Percentiles rank a stretch among this genome's conserved stretches.
Evolutionary conservation across 2,329 filamentous ascomycete species (phyloP).

Genomic region (Calonectria henricotiae): DNA sequence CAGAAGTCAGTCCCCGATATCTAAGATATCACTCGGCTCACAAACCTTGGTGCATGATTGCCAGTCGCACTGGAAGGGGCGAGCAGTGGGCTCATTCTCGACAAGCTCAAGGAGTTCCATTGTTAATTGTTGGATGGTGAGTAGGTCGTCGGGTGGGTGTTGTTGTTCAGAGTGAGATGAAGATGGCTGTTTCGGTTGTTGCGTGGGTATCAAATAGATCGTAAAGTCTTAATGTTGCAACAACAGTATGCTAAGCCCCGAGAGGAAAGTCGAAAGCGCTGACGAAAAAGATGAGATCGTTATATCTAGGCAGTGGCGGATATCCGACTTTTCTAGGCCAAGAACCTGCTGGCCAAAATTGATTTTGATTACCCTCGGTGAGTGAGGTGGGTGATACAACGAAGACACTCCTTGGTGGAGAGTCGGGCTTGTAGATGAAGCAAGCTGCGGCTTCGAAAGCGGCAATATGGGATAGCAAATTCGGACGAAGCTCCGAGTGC

Average conservation of each 20-base stretch:
- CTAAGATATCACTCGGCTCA: not conserved
- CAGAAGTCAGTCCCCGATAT: slow-evolving; percentile 36
- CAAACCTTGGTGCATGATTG: slow-evolving; percentile 73
- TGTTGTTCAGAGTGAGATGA: not conserved
- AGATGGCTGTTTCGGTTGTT: not conserved
- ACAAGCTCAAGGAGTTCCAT: slow-evolving; percentile 78
- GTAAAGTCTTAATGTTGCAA: slow-evolving; percentile 9
- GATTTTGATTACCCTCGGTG: slow-evolving; percentile 23
- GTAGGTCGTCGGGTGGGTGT: not conserved
- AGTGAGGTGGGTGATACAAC: not conserved
- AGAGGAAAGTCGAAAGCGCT: slow-evolving; percentile 7
- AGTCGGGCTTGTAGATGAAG: not conserved
- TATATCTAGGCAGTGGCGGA: not conserved
- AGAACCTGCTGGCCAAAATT: slow-evolving; percentile 20
- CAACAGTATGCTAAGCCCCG: slow-evolving; percentile 32
- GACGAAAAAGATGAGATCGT: slow-evolving; percentile 12
- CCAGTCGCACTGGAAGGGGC: slow-evolving; percentile 78
- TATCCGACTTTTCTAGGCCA: slow-evolving; percentile 20
- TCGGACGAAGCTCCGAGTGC: not conserved
- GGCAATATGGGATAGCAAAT: not conserved
- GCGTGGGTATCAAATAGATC: slow-evolving; percentile 20
- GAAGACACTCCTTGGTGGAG: slow-evolving; percentile 20
- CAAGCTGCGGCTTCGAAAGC: not conserved
- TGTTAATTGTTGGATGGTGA: slow-evolving; percentile 27
- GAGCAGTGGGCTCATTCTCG: slow-evolving; percentile 75